Conservation (phyloP, 176 grass and related monocot genomes). For the Themeda triandra region DNA sequence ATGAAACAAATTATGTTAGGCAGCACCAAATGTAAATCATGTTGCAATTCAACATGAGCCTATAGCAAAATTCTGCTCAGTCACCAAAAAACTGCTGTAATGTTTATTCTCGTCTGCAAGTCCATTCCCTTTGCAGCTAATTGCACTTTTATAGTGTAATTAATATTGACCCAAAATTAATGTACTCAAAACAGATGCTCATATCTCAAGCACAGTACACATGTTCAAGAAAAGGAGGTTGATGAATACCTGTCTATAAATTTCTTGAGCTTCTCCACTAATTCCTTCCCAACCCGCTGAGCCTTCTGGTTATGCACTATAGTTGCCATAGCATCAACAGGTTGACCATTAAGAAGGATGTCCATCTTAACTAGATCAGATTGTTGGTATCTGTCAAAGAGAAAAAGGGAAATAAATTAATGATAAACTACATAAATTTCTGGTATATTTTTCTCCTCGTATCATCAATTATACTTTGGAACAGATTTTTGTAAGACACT, state of each 20-base stretch:
- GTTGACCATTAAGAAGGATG: constrained; percentile 79
- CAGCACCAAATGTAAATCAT: not conserved
- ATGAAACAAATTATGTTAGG: not conserved
- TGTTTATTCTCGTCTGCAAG: not conserved
- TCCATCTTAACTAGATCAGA: constrained; percentile 97
- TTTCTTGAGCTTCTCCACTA: constrained; percentile 96
- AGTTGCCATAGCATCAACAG: constrained; percentile 98
- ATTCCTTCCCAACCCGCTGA: constrained; percentile 83
- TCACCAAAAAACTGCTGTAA: not conserved
- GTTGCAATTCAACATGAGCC: not conserved
- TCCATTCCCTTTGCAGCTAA: not conserved
- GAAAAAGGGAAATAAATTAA: constrained; percentile 1
- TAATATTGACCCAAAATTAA: not conserved
- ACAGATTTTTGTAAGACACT: not conserved
- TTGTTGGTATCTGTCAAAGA: constrained; percentile 72
- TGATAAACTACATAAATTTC: not conserved
- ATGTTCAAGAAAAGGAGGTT: not conserved
- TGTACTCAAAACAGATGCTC: not conserved
- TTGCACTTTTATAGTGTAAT: not conserved
- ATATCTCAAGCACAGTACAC: not conserved
- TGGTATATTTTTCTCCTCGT: not conserved
- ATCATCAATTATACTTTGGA: not conserved
- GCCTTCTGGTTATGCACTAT: constrained; percentile 98
- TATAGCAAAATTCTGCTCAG: not conserved
- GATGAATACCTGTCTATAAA: constrained; percentile 71